Conservation (phyloP, 768 basidiomycete species). For the Russula dissimulans region DNA sequence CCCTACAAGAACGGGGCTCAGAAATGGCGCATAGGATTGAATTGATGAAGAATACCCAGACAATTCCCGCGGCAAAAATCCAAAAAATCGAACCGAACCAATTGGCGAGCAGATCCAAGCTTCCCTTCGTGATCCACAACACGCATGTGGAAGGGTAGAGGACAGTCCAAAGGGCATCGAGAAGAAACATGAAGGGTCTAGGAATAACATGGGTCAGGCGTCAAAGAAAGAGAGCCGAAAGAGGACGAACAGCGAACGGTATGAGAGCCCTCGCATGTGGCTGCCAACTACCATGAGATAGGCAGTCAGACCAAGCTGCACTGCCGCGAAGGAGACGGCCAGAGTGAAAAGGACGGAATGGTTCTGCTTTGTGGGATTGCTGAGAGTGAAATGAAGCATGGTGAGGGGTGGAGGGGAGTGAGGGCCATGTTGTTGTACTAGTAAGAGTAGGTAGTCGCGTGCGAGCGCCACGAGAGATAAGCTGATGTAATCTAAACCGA, state of each 20-base stretch:
- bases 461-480: neutral
- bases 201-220: constrained; percentile 22
- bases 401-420: neutral
- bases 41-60: constrained; percentile 48
- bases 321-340: constrained; percentile 57
- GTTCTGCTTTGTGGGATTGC: constrained; percentile 2
- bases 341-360: constrained; percentile 34
- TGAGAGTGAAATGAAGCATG: neutral
- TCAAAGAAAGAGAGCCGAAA: constrained; percentile 30
- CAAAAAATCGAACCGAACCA: constrained; percentile 71
- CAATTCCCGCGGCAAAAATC: constrained; percentile 50
- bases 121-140: constrained; percentile 60
- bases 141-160: constrained; percentile 62
- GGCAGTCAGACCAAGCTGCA: constrained; percentile 66
- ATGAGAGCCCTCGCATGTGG: neutral
- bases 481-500: constrained; percentile 11
- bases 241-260: constrained; percentile 1
- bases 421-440: neutral
- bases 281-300: constrained; percentile 41
- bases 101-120: constrained; percentile 60
- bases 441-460: no score
- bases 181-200: constrained; percentile 50
- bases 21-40: neutral
- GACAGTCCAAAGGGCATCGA: constrained; percentile 67
- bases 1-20: constrained; percentile 36